Base-by-base conservation (phyloP, 345 rosid genomes). In the Physaria fendleri region DNA sequence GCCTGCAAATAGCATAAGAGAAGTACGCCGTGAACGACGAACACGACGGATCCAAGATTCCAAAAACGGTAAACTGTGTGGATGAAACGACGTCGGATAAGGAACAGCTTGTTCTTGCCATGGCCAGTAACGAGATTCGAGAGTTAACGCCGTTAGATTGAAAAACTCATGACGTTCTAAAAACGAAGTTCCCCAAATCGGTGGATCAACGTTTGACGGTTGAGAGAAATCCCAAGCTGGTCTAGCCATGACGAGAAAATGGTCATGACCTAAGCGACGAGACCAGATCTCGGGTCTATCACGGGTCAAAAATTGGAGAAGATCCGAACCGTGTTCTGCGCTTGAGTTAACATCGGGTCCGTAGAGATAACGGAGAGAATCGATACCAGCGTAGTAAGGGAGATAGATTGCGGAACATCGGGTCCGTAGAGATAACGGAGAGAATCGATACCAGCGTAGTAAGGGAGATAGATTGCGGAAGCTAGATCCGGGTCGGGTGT, bases 221-320 rank as follows among this genome's bases (percentile, higher is more conserved):
- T 88, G 95, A 0, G 97, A 88, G 74, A 92, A 92, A 69, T 86
- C 99, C 97, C 91, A 93, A 45, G 95, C 97, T 25, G 97, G 97
- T 6, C 97, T 75, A 4, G 99, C 81, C 89, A 93, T 86, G 8
- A 93, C 79, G 40, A 86, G 69, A 67, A 93, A 87, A 76, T 93
- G 99, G 62, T 93, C 97, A 35, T 72, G 77, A 34, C 99, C 91
- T 3, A 57, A 42, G 27, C 62, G 55, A 2, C 82, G 78, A 21
- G 66, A 50, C 99, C 95, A 89, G 43, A 93, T 74, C 40, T 59
- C 68, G 2, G 80, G 79, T 3, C 59, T 66, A 69, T 85, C 79
- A 0, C 47, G 55, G 4, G 57, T 74, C 1, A 92, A 40, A 62
- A 75, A 83, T 1, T 72, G 65, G 38, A 74, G 86, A 54, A 92